Conservation (phyloP, 371 early-diverging fungal genomes). For the Phascolomyces articulosus region DNA sequence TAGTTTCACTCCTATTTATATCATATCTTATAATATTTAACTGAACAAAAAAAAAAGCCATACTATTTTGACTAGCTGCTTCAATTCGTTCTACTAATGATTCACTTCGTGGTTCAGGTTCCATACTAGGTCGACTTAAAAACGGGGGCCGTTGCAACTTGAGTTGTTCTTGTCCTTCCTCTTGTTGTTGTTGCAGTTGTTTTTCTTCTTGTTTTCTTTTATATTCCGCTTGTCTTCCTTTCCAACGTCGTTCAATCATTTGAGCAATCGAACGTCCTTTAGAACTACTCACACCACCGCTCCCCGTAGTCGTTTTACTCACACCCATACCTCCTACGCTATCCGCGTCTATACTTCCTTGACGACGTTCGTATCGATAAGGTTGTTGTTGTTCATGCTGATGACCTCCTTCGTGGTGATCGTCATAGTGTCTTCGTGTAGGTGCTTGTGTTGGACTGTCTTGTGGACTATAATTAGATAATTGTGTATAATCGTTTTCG, state of each 20-base stretch:
- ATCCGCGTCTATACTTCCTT: conserved; percentile 10
- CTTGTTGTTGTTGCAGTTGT: not conserved
- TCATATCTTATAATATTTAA: too few relatives aligned
- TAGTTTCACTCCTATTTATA: too few relatives aligned
- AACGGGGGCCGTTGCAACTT: not conserved
- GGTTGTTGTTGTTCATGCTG: not conserved
- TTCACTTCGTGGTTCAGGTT: conserved; percentile 4
- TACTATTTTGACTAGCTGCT: conserved; percentile 18
- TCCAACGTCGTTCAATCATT: conserved; percentile 7
- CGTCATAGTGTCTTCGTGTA: conserved; percentile 4
- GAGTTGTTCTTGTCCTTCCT: not conserved
- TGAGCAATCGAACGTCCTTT: not conserved
- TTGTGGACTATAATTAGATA: conserved; percentile 18
- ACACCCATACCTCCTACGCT: not conserved
- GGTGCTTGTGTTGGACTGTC: conserved; percentile 16
- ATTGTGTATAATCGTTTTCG: conserved; percentile 1
- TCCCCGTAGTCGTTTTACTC: too few relatives aligned
- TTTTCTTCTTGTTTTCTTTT: not conserved
- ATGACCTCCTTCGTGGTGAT: too few relatives aligned
- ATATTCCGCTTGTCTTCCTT: conserved; percentile 5
- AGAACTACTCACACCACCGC: not conserved
- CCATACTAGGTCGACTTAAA: conserved; percentile 7
- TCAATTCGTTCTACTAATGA: conserved; percentile 11
- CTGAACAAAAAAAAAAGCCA: too few relatives aligned
- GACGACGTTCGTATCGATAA: not conserved